These are phyloP conservation scores for Bremia lactucae DNA, from an alignment of 352 stramenopile species.

Conservation along the genomic window DNA sequence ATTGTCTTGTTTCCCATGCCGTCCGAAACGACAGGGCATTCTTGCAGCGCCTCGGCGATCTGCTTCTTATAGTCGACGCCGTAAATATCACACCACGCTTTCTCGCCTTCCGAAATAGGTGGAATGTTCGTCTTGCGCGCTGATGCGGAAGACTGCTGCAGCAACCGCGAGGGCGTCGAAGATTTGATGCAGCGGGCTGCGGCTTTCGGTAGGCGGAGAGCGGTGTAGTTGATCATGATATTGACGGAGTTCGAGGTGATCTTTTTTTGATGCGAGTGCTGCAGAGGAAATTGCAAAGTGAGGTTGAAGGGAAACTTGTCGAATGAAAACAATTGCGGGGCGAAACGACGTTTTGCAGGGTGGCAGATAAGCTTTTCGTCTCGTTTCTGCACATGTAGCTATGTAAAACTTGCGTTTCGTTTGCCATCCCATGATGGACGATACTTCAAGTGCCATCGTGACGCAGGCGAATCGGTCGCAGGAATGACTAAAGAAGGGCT, in stretches of 20 bases:
- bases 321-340: conserved; percentile 13
- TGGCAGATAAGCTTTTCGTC: background rate
- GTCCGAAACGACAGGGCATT: conserved; percentile 21
- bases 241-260: too few species aligned
- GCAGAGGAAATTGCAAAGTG: conserved; percentile 18
- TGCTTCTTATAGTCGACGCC: conserved; percentile 65
- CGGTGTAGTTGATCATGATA: conserved; percentile 22
- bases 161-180: conserved; percentile 20
- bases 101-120: conserved; percentile 35
- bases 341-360: background rate
- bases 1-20: conserved; percentile 21
- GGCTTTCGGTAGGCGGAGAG: conserved; percentile 19
- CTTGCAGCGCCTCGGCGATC: conserved; percentile 46
- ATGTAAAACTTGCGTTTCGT: conserved; percentile 10
- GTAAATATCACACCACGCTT: conserved; percentile 70
- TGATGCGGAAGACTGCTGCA: conserved; percentile 22
- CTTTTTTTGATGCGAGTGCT: conserved; percentile 2
- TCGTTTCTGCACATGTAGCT: background rate
- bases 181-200: conserved; percentile 22
- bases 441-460: conserved; percentile 18
- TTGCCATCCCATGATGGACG: background rate
- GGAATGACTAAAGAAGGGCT: too few species aligned
- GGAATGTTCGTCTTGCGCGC: conserved; percentile 12
- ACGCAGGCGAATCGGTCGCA: conserved; percentile 17
- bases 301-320: too few species aligned